Conservation (phyloP, 1,139 yeast species). For the Taphrina betulina region DNA sequence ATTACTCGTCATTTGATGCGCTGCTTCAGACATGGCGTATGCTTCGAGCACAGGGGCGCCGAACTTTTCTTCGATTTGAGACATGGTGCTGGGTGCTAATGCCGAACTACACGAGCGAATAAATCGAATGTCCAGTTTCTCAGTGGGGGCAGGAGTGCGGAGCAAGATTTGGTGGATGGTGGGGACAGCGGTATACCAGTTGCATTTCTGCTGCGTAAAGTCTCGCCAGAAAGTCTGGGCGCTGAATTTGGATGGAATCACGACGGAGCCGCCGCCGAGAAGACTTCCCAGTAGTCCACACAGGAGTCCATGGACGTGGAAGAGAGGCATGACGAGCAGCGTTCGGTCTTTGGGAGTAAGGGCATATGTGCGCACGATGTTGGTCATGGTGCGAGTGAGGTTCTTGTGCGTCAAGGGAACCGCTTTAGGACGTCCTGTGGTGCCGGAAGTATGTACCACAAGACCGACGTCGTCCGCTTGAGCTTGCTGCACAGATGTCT, state of each 20-base stretch:
- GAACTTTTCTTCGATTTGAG: constrained; percentile 55
- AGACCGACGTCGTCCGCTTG: constrained; percentile 56
- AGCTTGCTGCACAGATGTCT: constrained; percentile 49
- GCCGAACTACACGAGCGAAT: constrained; percentile 69
- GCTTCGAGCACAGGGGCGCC: constrained; percentile 69
- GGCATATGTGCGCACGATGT: constrained; percentile 58
- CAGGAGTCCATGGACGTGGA: constrained; percentile 69
- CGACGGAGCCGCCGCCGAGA: constrained; percentile 59
- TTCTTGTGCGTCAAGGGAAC: constrained; percentile 66
- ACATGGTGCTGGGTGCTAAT: constrained; percentile 61
- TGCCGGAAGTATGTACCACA: constrained; percentile 67
- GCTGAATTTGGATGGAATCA: constrained; percentile 59
- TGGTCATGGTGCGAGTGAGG: constrained; percentile 57
- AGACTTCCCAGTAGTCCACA: constrained; percentile 62
- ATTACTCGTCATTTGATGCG: constrained; percentile 71
- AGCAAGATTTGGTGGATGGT: constrained; percentile 66
- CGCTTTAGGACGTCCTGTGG: constrained; percentile 68
- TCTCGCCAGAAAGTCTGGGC: constrained; percentile 61
- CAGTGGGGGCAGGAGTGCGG: constrained; percentile 52
- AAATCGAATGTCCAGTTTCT: constrained; percentile 57
- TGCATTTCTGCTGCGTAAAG: constrained; percentile 52
- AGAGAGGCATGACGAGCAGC: constrained; percentile 68
- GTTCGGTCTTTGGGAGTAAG: constrained; percentile 53
- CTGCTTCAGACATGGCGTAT: constrained; percentile 75
- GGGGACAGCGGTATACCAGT: constrained; percentile 74